These are phyloP conservation scores for Alternaria angustiovoidea DNA, from an alignment of 2,329 filamentous ascomycete species.

Conservation along the genomic window DNA sequence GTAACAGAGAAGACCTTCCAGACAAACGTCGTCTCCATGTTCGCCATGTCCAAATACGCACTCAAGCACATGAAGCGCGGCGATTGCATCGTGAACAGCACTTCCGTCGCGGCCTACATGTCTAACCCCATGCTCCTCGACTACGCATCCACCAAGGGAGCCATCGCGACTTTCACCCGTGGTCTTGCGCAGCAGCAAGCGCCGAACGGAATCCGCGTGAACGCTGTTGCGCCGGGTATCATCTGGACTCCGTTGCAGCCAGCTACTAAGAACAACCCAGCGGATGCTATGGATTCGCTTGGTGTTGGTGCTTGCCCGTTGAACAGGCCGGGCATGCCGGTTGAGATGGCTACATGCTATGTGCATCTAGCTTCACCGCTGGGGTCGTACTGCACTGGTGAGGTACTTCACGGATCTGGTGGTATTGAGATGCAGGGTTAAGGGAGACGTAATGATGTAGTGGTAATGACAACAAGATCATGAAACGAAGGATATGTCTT, in stretches of 20 bases:
- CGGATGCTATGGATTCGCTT: slow-evolving; percentile 21
- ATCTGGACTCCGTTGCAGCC: slow-evolving; percentile 30
- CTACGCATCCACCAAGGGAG: slow-evolving; percentile 79
- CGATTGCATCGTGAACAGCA: slow-evolving; percentile 79
- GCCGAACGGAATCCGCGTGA: slow-evolving; percentile 74
- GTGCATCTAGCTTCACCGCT: slow-evolving; percentile 29
- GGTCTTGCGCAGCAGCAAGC: slow-evolving; percentile 76
- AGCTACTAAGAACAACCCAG: slow-evolving; percentile 22
- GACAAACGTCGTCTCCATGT: slow-evolving; percentile 80
- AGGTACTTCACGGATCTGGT: slow-evolving; percentile 27
- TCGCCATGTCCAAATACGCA: slow-evolving; percentile 77
- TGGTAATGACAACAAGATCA: background rate
- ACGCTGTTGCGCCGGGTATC: slow-evolving; percentile 74
- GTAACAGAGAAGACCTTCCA: slow-evolving; percentile 67
- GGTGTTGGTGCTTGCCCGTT: slow-evolving; percentile 30
- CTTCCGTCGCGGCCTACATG: slow-evolving; percentile 80
- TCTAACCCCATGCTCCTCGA: slow-evolving; percentile 79
- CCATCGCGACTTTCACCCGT: slow-evolving; percentile 78
- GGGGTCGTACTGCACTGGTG: slow-evolving; percentile 29
- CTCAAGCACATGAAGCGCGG: slow-evolving; percentile 75
- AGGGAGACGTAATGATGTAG: background rate
- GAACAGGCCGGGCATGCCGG: slow-evolving; percentile 29
- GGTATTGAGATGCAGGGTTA: slow-evolving; percentile 33
- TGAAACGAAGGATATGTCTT: background rate
- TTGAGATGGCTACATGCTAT: slow-evolving; percentile 30